Base-by-base conservation (phyloP, 1,284 basidiomycete species). In the Trametes pubescens region DNA sequence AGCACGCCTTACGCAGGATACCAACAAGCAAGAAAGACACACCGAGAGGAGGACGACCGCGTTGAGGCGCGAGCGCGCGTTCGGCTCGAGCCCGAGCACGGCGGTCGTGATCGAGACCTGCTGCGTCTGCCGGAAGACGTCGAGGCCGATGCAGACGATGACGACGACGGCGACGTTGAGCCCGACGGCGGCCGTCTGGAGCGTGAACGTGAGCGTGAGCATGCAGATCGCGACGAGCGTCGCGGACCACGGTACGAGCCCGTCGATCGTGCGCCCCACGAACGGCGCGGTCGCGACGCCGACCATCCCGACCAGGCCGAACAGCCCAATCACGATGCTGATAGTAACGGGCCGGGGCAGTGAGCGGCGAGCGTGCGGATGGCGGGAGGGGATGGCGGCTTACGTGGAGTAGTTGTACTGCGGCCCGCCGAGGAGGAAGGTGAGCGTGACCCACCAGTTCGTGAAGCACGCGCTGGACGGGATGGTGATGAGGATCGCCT, bases 221-320 rank as follows among this genome's bases (percentile, higher is more conserved):
- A 65, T 66, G 21, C 77, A 26, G 29, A 81, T 77, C 0, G 81
- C 77, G 38, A 80, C 61, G 11, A 85, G 62, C 32, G 82, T 79
- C 18, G 82, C 80, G 34, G 79, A 75, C 84, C 85, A 87, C 3
- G 84, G 81, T 0, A 82, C 78, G 51, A 87, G 75, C 2, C 75
- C 70, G 69, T 88, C 86, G 49, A 87, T 78, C 4, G 82, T 71
- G 32, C 78, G 77, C 0, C 86, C 86, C 56, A 83, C 77, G 51
- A 84, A 74, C 0, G 86, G 85, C 0, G 82, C 82, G 24, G 79
- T 73, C 22, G 78, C 68, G 13, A 86, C 82, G 34, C 78, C 79
- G 21, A 82, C 69, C 47, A 84, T 75, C 8, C 86, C 86, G 4
- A 87, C 74, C 2, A 86, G 76, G 11, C 85, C 86, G 69, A 87